These are phyloP conservation scores for Artemisia argyi DNA, from an alignment of 129 eudicot species.

Conservation along the genomic window DNA sequence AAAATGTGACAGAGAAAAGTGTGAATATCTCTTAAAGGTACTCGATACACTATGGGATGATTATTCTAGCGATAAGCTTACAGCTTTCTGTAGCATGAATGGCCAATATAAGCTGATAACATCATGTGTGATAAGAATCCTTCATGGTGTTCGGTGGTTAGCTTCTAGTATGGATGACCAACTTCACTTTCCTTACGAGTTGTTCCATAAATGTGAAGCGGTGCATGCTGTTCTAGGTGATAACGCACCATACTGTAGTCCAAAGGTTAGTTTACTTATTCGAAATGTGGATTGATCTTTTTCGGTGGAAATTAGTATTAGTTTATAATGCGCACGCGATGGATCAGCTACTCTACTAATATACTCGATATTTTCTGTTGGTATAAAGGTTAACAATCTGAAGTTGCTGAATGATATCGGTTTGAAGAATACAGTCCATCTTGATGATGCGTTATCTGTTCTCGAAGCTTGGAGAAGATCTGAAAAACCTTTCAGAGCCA, in stretches of 20 bases:
- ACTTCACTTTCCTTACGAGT: constrained; percentile 64
- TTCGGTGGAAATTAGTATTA: no score
- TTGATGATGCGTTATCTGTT: constrained; percentile 59
- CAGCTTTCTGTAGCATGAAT: constrained; percentile 39
- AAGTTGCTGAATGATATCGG: constrained; percentile 62
- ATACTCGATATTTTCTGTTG: neutral
- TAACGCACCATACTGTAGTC: constrained; percentile 62
- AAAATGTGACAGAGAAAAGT: constrained; percentile 44
- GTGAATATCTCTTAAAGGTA: constrained; percentile 58
- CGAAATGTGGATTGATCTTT: no score
- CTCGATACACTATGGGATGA: constrained; percentile 78
- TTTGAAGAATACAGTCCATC: constrained; percentile 52
- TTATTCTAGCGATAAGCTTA: constrained; percentile 49
- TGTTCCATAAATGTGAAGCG: constrained; percentile 64
- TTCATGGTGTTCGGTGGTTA: constrained; percentile 52
- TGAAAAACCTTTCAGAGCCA: constrained; percentile 54
- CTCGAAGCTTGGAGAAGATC: constrained; percentile 56
- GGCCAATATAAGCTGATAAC: constrained; percentile 38
- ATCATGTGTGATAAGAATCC: constrained; percentile 47
- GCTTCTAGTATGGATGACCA: constrained; percentile 58
- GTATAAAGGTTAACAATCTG: constrained; percentile 53
- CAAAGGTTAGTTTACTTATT: constrained; percentile 57
- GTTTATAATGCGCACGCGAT: neutral
- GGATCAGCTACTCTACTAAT: no score
- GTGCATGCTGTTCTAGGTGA: constrained; percentile 65